These are phyloP conservation scores for Boeremia exigua DNA, from an alignment of 2,329 filamentous ascomycete species.

Conservation along the genomic window DNA sequence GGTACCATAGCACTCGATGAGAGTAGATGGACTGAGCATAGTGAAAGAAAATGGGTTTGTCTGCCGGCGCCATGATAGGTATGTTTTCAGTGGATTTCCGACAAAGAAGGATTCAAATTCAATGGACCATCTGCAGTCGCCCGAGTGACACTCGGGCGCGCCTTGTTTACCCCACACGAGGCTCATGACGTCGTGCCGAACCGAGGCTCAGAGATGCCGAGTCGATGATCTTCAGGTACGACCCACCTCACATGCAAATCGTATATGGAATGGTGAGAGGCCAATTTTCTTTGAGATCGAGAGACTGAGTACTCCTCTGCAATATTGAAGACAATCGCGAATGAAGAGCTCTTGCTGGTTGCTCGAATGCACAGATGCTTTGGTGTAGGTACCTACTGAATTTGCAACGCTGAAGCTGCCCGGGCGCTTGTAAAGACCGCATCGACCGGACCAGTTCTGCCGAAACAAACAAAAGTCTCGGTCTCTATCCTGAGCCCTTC, in stretches of 20 bases:
- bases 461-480: constrained; percentile 15
- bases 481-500: constrained; percentile 39
- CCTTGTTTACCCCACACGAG: constrained; percentile 17
- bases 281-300: no score
- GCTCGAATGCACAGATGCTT: no score
- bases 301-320: no score
- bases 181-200: constrained; percentile 11
- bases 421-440: not conserved
- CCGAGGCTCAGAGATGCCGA: constrained; percentile 16
- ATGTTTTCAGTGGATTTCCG: not conserved
- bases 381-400: no score
- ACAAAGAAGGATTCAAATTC: not conserved
- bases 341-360: no score
- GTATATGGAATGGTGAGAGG: no score
- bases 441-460: constrained; percentile 2
- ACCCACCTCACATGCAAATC: no score
- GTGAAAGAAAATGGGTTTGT: constrained; percentile 68
- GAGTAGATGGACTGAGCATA: constrained; percentile 71
- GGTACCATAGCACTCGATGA: constrained; percentile 69
- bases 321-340: no score
- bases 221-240: not conserved
- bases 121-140: no score
- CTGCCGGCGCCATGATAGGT: constrained; percentile 27
- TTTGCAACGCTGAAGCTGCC: no score
- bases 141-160: not conserved